Conservation (phyloP, 1,284 basidiomycete species). For the Ustilago shanxiensis region DNA sequence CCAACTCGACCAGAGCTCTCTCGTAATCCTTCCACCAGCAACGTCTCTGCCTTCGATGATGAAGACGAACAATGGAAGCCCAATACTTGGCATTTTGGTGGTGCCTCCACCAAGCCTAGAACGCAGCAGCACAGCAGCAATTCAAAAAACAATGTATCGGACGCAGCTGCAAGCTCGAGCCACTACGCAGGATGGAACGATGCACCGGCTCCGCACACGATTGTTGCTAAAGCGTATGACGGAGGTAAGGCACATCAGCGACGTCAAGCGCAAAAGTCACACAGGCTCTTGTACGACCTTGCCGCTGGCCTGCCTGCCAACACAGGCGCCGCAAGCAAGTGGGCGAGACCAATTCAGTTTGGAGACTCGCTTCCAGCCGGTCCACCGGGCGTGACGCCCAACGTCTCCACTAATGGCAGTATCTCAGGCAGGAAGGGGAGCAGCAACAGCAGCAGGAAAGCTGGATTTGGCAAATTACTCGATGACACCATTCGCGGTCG, state of each 20-base stretch:
- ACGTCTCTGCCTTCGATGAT: constrained; percentile 15
- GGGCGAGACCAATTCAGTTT: constrained; percentile 65
- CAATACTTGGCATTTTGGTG: constrained; percentile 60
- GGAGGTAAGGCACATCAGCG: constrained; percentile 35
- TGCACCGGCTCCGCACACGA: constrained; percentile 44
- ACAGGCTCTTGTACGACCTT: constrained; percentile 60
- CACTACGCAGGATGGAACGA: constrained; percentile 61
- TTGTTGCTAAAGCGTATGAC: constrained; percentile 60
- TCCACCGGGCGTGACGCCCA: not conserved
- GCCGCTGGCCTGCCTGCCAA: constrained; percentile 63
- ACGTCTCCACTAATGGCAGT: not conserved
- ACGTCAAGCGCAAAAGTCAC: constrained; percentile 41
- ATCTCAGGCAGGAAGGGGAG: not conserved
- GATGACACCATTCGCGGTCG: constrained; percentile 54
- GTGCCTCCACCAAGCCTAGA: constrained; percentile 8
- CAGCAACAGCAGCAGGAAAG: not conserved
- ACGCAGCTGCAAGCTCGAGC: not conserved
- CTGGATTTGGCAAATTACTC: constrained; percentile 45
- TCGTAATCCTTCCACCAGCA: constrained; percentile 19
- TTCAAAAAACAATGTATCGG: not conserved
- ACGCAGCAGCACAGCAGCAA: not conserved
- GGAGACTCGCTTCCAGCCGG: constrained; percentile 56
- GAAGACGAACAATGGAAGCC: constrained; percentile 56
- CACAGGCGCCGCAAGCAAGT: constrained; percentile 64
- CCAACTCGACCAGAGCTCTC: constrained; percentile 16